These are phyloP conservation scores for Suzukiozyma palmioleophila DNA, from an alignment of 1,139 yeast genomes.

Conservation along the genomic window DNA sequence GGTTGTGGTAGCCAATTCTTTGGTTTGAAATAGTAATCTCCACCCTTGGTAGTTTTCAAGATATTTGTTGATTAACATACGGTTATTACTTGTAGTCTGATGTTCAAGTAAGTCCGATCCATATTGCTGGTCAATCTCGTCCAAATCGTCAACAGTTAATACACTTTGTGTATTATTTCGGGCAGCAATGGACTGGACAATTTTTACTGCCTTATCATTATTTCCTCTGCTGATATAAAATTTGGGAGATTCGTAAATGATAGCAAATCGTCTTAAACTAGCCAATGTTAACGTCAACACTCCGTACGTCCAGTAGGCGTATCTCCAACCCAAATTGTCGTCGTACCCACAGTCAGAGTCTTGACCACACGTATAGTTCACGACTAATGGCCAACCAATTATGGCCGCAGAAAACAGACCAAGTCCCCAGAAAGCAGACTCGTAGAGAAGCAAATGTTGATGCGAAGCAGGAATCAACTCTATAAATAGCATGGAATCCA, in stretches of 20 bases:
- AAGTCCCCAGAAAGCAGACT: constrained; percentile 12
- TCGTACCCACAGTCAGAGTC: constrained; percentile 8
- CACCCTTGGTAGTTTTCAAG: constrained; percentile 2
- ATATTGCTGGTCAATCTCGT: constrained; percentile 10
- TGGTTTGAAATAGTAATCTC: constrained; percentile 7
- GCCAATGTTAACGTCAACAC: constrained; percentile 19
- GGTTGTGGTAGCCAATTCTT: constrained; percentile 6
- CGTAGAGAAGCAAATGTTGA: constrained; percentile 15
- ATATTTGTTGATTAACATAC: background rate
- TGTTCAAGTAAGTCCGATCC: constrained; percentile 11
- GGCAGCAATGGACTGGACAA: constrained; percentile 19
- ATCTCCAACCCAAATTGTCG: constrained; percentile 16
- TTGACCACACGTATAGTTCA: constrained; percentile 11
- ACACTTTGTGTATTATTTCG: constrained; percentile 16
- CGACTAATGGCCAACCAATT: constrained; percentile 16
- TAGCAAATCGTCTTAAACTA: constrained; percentile 16
- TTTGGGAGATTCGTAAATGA: constrained; percentile 23
- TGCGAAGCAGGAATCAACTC: constrained; percentile 15
- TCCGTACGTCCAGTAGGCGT: constrained; percentile 3
- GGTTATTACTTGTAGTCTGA: constrained; percentile 16
- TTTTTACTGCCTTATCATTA: constrained; percentile 16
- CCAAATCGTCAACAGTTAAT: constrained; percentile 17
- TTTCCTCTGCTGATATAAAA: constrained; percentile 23
- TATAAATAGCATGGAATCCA: constrained; percentile 15
- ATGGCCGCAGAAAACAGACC: constrained; percentile 3